Evolutionary conservation across 768 basidiomycete species (phyloP).

Genomic region (Mycena olivaceomarginata): DNA sequence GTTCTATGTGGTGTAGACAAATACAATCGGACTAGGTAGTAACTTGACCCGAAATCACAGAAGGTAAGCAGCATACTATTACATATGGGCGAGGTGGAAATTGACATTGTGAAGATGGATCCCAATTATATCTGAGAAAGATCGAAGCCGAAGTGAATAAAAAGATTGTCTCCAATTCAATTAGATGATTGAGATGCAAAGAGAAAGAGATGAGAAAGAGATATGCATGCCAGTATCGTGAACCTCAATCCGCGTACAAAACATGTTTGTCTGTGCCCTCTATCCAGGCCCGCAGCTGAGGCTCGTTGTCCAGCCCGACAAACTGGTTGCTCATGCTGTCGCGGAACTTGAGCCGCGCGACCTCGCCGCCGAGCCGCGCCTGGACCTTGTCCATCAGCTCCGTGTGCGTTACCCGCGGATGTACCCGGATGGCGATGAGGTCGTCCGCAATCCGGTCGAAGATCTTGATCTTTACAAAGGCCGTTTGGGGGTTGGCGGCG

Average conservation of each 20-base stretch:
- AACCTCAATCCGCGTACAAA: constrained; percentile 81
- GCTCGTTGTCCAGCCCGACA: constrained; percentile 78
- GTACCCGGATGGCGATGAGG: constrained; percentile 96
- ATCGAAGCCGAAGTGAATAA: constrained; percentile 40
- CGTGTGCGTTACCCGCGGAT: constrained; percentile 89
- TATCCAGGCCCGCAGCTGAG: constrained; percentile 83
- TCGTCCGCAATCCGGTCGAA: constrained; percentile 96
- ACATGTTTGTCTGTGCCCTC: constrained; percentile 89
- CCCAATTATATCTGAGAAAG: constrained; percentile 11
- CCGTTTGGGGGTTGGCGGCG: constrained; percentile 84
- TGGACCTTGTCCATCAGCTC: constrained; percentile 96
- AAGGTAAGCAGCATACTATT: constrained; percentile 41
- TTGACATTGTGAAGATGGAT: neutral
- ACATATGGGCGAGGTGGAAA: constrained; percentile 35
- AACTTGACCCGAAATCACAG: constrained; percentile 14
- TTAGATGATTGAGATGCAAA: constrained; percentile 30
- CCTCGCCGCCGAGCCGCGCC: constrained; percentile 85
- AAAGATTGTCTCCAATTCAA: constrained; percentile 36
- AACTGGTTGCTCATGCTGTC: constrained; percentile 81
- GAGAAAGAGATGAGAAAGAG: neutral
- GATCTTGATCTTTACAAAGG: constrained; percentile 99
- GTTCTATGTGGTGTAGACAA: constrained; percentile 32
- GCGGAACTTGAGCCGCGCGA: constrained; percentile 83
- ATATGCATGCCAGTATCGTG: constrained; percentile 3
- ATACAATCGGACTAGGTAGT: constrained; percentile 35